phyloP scores from a whole-genome alignment of 1,284 basidiomycete genomes.

The Leccinum discolor region DNA sequence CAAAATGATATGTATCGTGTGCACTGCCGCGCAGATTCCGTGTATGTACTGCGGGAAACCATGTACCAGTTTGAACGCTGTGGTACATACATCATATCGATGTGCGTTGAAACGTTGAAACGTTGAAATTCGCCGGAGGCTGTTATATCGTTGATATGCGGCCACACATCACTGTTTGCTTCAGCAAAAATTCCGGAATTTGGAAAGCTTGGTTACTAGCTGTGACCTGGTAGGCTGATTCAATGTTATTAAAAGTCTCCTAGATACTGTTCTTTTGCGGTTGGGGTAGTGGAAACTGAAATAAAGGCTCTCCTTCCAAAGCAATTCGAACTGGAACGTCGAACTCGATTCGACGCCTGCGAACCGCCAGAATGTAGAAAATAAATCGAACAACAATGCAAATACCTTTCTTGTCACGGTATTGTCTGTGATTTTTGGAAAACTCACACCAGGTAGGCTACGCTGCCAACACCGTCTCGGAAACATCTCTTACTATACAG shows the following conservation, averaged over 20 bases:
- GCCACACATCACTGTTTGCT: not conserved
- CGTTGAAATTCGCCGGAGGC: not conserved
- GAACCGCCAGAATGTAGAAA: not conserved
- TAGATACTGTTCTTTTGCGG: not conserved
- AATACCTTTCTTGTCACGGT: not conserved
- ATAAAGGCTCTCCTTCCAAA: not conserved
- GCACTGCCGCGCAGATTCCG: not conserved
- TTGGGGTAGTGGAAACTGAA: not conserved
- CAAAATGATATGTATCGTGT: not conserved
- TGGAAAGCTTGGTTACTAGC: not conserved
- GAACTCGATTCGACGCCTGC: not conserved
- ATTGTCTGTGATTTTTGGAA: not conserved
- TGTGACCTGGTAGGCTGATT: not conserved
- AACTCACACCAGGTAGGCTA: too few relatives aligned
- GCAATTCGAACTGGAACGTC: not conserved
- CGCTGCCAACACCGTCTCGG: not conserved
- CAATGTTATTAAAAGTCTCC: not conserved
- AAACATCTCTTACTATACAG: not conserved
- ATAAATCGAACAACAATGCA: not conserved
- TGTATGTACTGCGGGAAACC: too few relatives aligned
- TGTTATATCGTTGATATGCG: not conserved
- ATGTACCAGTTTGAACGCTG: too few relatives aligned
- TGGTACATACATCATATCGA: not conserved
- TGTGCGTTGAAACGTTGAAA: not conserved
- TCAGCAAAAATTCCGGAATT: not conserved